phyloP scores from a whole-genome alignment of 495 filamentous ascomycete genomes.

The Penicillium roqueforti region DNA sequence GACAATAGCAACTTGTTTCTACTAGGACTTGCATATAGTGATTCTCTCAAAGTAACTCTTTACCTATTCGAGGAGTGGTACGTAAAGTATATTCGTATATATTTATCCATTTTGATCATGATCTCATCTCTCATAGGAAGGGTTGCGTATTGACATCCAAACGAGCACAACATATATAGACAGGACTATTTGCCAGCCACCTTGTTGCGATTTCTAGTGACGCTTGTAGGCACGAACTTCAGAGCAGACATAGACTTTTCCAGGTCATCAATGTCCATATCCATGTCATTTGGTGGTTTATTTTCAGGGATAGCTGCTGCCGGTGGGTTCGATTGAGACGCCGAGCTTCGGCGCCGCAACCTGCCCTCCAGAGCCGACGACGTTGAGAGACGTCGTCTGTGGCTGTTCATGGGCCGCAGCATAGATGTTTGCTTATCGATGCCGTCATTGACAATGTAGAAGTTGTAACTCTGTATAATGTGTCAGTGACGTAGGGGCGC shows the following conservation, averaged over 20 bases:
- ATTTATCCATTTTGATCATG: background rate
- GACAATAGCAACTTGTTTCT: conserved; percentile 2
- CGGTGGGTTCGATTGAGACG: conserved; percentile 23
- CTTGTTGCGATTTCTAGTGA: conserved; percentile 37
- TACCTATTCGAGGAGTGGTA: background rate
- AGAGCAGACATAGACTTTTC: conserved; percentile 77
- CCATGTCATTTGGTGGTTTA: conserved; percentile 42
- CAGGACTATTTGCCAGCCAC: conserved; percentile 5
- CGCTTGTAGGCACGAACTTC: conserved; percentile 73
- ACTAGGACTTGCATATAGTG: background rate
- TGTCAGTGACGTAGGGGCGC: background rate
- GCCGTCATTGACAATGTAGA: conserved; percentile 79
- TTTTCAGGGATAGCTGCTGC: background rate
- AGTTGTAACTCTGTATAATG: conserved; percentile 70
- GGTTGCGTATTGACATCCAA: background rate
- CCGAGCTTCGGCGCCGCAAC: conserved; percentile 35
- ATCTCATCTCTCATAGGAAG: background rate
- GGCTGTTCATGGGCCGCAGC: conserved; percentile 47
- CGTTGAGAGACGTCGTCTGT: conserved; percentile 50
- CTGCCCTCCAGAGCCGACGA: conserved; percentile 38
- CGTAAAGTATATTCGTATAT: too few relatives aligned
- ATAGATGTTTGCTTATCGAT: conserved; percentile 81
- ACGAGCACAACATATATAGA: background rate
- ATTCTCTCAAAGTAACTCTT: background rate
- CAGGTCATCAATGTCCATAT: conserved; percentile 66